Evolutionary conservation across 192 early-diverging fungal species (phyloP), one percentile per base, ranked within the genome.

Genomic region (Neocallimastix lanati): DNA sequence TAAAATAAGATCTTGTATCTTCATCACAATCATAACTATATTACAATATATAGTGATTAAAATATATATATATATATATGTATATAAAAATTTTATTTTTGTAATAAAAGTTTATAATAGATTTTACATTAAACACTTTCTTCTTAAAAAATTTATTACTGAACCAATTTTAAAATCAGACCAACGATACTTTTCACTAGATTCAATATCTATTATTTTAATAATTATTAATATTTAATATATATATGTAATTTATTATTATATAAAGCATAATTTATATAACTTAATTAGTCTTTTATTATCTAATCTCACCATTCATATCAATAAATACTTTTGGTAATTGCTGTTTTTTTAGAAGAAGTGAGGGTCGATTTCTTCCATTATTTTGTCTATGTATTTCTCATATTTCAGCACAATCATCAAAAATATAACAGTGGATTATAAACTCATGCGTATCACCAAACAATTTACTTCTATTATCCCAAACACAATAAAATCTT

Each of bases 401-500:
- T 15, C 89, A 79, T 0, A 91, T 88, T 81, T 91, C 90, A 29
- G 89, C 86, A 38, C 87, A 86, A 79, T 91, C 90, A 83, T 91
- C 90, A 40, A 91, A 89, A 7, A 91, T 80, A 80, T 90, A 89
- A 80, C 89, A 91, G 78, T 91, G 90, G 16, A 91, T 76, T 30
- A 91, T 88, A 88, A 91, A 91, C 38, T 91, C 89, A 29, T 89
- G 79, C 30, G 89, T 38, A 80, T 91, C 90, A 27, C 86, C 87
- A 86, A 88, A 90, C 87, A 89, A 86, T 29, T 82, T 85, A 50
- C 83, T 83, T 28, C 87, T 77, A 78, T 91, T 89, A 79, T 91
- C 89, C 90, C 90, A 91, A 33, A 91, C 83, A 80, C 89, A 90
- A 67, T 87, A 91, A 83, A 90, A 91, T 15, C 90, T 77, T 77